Conservation (phyloP, 1,284 basidiomycete species). For the Ganoderma leucocontextum region DNA sequence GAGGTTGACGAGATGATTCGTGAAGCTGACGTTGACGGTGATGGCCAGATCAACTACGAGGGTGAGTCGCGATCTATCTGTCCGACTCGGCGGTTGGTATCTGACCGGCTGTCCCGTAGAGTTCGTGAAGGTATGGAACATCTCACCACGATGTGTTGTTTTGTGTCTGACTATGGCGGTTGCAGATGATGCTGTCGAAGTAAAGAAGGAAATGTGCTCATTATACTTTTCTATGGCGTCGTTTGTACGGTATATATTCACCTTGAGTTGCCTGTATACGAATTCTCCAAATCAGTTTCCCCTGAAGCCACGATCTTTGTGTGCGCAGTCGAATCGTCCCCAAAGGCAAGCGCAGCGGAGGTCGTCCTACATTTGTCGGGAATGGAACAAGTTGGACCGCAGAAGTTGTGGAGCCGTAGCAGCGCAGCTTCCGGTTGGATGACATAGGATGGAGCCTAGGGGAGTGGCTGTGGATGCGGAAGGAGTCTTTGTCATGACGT, state of each 20-base stretch:
- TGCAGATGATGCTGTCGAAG: constrained; percentile 68
- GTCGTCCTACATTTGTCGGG: neutral
- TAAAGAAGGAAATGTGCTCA: constrained; percentile 42
- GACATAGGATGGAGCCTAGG: neutral
- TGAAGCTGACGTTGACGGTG: constrained; percentile 96
- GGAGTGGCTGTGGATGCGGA: constrained; percentile 3
- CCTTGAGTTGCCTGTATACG: constrained; percentile 27
- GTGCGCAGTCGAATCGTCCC: neutral
- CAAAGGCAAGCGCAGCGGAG: neutral
- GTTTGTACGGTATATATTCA: constrained; percentile 33
- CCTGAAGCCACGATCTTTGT: neutral
- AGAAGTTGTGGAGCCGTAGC: constrained; percentile 1
- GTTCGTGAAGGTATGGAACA: constrained; percentile 67
- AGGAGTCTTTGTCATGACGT: constrained; percentile 10
- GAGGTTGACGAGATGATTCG: constrained; percentile 99
- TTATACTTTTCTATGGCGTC: constrained; percentile 21
- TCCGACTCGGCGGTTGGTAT: neutral
- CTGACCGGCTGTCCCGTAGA: constrained; percentile 47
- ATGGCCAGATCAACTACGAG: constrained; percentile 89
- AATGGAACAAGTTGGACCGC: neutral
- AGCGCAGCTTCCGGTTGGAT: neutral
- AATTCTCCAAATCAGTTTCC: constrained; percentile 16
- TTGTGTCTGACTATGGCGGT: constrained; percentile 24
- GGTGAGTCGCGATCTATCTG: constrained; percentile 54
- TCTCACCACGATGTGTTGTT: neutral